Conservation (phyloP, 75 land plant genomes). For the Selaginella moellendorffii region DNA sequence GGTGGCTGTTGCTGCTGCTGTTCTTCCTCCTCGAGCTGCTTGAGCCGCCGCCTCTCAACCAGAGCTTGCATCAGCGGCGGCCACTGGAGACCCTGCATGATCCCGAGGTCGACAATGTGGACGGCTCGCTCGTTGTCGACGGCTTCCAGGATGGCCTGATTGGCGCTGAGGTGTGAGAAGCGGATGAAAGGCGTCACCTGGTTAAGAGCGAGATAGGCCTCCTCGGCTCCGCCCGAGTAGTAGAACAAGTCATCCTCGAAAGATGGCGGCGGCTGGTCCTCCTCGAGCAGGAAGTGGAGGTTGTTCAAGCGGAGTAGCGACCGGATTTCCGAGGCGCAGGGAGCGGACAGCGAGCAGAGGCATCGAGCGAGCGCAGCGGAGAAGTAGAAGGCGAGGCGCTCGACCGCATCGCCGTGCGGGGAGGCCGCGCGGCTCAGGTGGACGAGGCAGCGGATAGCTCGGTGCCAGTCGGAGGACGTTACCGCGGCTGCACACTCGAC, state of each 20-base stretch:
- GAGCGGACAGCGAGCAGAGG: neutral
- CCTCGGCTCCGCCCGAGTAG: neutral
- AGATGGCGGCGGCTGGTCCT: neutral
- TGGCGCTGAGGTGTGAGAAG: slow-evolving; percentile 59
- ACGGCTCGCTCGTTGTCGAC: slow-evolving; percentile 35
- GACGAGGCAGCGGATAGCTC: slow-evolving; percentile 36
- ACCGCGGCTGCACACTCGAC: slow-evolving; percentile 47
- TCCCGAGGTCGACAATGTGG: slow-evolving; percentile 53
- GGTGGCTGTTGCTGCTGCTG: neutral
- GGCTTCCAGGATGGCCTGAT: slow-evolving; percentile 84
- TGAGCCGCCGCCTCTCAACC: slow-evolving; percentile 1
- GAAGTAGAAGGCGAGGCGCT: slow-evolving; percentile 50
- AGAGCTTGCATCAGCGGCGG: slow-evolving; percentile 17
- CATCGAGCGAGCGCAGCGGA: slow-evolving; percentile 35
- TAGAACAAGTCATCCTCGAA: neutral
- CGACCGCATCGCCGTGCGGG: slow-evolving; percentile 54
- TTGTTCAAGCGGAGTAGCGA: slow-evolving; percentile 7
- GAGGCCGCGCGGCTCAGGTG: slow-evolving; percentile 31
- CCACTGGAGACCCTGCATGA: slow-evolving; percentile 26
- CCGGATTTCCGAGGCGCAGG: neutral
- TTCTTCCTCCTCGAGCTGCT: neutral
- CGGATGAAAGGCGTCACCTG: slow-evolving; percentile 6
- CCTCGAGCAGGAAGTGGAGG: neutral
- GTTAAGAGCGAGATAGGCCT: slow-evolving; percentile 8
- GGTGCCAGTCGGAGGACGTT: slow-evolving; percentile 26